phyloP scores from a whole-genome alignment of 345 rosid species.

The Syzygium jambos region DNA sequence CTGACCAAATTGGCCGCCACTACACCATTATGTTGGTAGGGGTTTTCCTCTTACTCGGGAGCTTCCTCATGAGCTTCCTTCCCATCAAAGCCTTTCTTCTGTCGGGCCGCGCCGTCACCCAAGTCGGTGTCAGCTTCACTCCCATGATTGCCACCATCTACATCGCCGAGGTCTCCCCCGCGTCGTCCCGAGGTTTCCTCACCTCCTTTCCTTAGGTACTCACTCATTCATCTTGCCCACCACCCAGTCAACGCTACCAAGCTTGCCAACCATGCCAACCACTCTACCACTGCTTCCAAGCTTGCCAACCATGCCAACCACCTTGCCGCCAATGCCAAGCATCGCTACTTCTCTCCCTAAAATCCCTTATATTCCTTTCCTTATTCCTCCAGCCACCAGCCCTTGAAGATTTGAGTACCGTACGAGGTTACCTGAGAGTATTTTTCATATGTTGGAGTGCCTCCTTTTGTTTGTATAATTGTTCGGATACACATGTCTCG shows the following conservation, averaged over 20 bases:
- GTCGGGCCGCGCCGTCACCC: too few species aligned
- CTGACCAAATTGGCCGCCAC: too few species aligned
- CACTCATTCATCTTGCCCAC: background rate
- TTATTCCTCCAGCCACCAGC: conserved; percentile 16
- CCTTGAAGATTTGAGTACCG: background rate
- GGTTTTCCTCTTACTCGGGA: too few species aligned
- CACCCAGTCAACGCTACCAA: background rate
- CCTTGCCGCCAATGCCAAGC: conserved; percentile 17
- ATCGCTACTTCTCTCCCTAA: conserved; percentile 13
- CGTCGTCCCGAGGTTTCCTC: too few species aligned
- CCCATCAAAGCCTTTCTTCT: too few species aligned
- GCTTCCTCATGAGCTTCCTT: too few species aligned
- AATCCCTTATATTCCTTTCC: conserved; percentile 24
- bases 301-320: conserved; percentile 1
- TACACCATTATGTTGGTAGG: too few species aligned
- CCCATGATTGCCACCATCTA: too few species aligned
- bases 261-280: background rate
- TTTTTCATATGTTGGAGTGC: background rate
- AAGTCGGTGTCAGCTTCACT: too few species aligned
- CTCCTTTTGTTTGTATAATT: background rate
- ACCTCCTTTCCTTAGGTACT: too few species aligned
- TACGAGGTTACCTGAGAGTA: background rate
- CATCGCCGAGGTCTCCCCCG: too few species aligned
- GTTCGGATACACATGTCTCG: background rate
- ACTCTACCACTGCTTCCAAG: conserved; percentile 9